Base-by-base conservation (phyloP, 23 red algal species). In the Gracilariopsis chorda region DNA sequence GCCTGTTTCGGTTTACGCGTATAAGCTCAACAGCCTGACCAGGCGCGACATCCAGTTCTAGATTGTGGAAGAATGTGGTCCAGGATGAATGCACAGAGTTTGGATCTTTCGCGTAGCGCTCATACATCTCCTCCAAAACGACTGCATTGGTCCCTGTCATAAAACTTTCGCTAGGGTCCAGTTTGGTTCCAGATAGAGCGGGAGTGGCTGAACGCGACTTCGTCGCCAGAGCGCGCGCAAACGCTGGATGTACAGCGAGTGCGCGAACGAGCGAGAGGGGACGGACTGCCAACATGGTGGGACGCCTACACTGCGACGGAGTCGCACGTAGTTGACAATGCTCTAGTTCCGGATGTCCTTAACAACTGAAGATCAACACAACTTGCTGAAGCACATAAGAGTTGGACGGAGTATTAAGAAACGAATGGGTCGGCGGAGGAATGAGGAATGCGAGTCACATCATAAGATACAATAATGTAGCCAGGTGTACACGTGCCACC, bases 51-150 rank as follows among this genome's bases (percentile, higher is more conserved):
- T 80, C 82, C 32, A 86, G 69, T 48, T 99, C 97, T 7, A 99
- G 49, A 76, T 99, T 99, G 39, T 89, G 91, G 63, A 99, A 99
- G 68, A 99, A 99, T 16, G 92, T 92, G 30, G 78, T 84, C 97
- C 97, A 99, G 46, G 88, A 95, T 36, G 92, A 19, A 46, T 99
- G 91, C 7, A 99, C 93, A 51, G 92, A 94, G 74, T 92, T 94
- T 7, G 97, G 97, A 33, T 99, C 94, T 13, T 89, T 28, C 40
- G 37, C 33, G 72, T 94, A 99, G 23, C 85, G 83, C 33, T 99
- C 93, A 69, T 96, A 99, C 97, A 99, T 99, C 40, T 99, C 93
- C 81, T 99, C 97, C 34, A 99, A 74, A 48, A 99, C 93, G 29
- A 78, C 80, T 7, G 97, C 97, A 82, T 95, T 99, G 7, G 93